Base-by-base conservation (phyloP, 768 basidiomycete genomes). In the Lactarius deliciosus region DNA sequence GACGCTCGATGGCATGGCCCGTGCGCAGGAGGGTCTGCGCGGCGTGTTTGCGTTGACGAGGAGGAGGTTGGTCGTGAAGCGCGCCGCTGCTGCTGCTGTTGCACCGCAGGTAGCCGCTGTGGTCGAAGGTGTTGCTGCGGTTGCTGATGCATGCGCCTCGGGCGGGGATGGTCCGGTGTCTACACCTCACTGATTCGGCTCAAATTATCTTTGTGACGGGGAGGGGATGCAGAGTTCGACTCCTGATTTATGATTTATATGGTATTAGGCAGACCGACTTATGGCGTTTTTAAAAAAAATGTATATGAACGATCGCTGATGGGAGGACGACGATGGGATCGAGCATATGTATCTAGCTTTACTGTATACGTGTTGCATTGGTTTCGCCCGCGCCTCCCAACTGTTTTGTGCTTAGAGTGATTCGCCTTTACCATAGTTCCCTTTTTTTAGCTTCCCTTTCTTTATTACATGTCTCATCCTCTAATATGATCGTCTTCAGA, bases 21-120 rank as follows among this genome's bases (percentile, higher is more conserved):
- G 65, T n/a, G 68, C 58, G 55, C 64, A 68, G 43, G 68, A 68
- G 30, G 68, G 68, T 1, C 65, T 68, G 11, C 64, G 64, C 13
- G 68, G 65, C 25, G 68, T 65, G n/a, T 65, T 65, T 45, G 61
- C 59, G 3, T 28, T 61, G 47, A 65, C 60, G 43, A 43, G 65
- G 41, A 61, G 59, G 57, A 66, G 22, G 56, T 55, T 30, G 8
- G 54, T 11, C 15, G 32, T 18, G 16, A 56, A 56, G 25, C 54
- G 30, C 25, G n/a, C n/a, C 43, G 9, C 5, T 15, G 22, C 47
- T 5, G 22, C 41, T 6, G 16, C 41, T 41, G 16, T 15, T 25
- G 47, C 22, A 22, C 47, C 22, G 13, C n/a, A 22, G 47, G 47
- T 50, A 5, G 22, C 47, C 11, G 10, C 9, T 22, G 45, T 11